Conservation (phyloP, 2,329 filamentous ascomycete species). For the Cyanodermella asteris region DNA sequence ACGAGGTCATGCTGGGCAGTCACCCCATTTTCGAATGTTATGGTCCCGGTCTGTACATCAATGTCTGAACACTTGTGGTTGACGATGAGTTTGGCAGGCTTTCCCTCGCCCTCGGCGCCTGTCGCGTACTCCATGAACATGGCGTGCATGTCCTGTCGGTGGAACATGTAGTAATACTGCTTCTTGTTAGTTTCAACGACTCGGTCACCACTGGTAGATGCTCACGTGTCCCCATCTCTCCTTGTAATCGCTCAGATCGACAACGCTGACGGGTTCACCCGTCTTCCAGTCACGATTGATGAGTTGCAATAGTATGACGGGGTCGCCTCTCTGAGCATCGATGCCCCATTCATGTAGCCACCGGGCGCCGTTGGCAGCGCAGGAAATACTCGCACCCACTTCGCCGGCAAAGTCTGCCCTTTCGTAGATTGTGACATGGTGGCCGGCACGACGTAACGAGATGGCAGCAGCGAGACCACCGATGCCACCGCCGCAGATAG, state of each 20-base stretch:
- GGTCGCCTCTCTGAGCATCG: too few species aligned
- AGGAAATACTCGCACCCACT: conserved; percentile 29
- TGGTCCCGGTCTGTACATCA: conserved; percentile 26
- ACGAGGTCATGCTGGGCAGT: too few species aligned
- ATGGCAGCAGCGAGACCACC: conserved; percentile 9
- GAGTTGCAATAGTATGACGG: conserved; percentile 41
- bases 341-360: too few species aligned
- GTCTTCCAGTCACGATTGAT: conserved; percentile 52
- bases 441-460: conserved; percentile 7
- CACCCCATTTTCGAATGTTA: conserved; percentile 31
- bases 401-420: conserved; percentile 25
- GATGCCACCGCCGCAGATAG: conserved; percentile 13
- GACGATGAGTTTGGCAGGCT: conserved; percentile 30
- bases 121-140: conserved; percentile 42
- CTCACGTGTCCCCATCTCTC: conserved; percentile 36
- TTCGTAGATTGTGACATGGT: conserved; percentile 19
- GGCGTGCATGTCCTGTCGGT: conserved; percentile 44
- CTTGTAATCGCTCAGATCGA: conserved; percentile 42
- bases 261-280: conserved; percentile 41
- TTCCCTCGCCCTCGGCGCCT: conserved; percentile 29
- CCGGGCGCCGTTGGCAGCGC: conserved; percentile 25
- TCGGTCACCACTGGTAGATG: conserved; percentile 1
- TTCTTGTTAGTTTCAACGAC: background rate
- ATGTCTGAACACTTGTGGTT: conserved; percentile 35
- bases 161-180: conserved; percentile 44